These are phyloP conservation scores for Trichoderma afroharzianum DNA, from an alignment of 2,329 filamentous ascomycete species.

Conservation along the genomic window DNA sequence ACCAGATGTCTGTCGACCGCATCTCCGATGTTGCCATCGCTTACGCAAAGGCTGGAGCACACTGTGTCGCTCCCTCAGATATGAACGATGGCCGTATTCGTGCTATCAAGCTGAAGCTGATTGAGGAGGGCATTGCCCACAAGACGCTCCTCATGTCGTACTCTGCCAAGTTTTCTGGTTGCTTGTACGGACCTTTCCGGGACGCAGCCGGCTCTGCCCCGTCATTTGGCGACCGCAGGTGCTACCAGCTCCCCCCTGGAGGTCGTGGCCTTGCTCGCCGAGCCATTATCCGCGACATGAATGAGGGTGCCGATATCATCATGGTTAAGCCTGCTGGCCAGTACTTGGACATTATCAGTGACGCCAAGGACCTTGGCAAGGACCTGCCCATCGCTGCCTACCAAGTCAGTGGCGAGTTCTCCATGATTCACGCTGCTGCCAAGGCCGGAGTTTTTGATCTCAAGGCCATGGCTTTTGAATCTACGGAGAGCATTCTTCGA, in stretches of 20 bases:
- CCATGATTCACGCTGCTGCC: slow-evolving; percentile 94
- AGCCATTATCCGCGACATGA: slow-evolving; percentile 85
- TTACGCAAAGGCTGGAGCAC: slow-evolving; percentile 91
- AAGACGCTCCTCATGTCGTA: slow-evolving; percentile 94
- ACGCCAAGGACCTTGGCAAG: slow-evolving; percentile 89
- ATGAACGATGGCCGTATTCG: slow-evolving; percentile 99
- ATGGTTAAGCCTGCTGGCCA: slow-evolving; percentile 98
- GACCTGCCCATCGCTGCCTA: slow-evolving; percentile 94
- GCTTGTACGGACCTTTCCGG: slow-evolving; percentile 93
- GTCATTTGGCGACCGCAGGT: slow-evolving; percentile 89
- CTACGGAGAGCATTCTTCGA: slow-evolving; percentile 86
- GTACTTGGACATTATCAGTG: slow-evolving; percentile 95
- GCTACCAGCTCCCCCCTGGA: slow-evolving; percentile 93
- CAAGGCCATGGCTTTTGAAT: slow-evolving; percentile 91
- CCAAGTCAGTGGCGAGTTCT: slow-evolving; percentile 94
- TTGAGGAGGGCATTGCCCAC: slow-evolving; percentile 90
- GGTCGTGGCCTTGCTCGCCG: slow-evolving; percentile 87
- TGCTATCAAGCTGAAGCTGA: slow-evolving; percentile 96
- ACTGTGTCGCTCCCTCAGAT: slow-evolving; percentile 94
- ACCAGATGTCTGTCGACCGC: slow-evolving; percentile 86
- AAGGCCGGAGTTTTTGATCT: slow-evolving; percentile 96
- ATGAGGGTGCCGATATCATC: slow-evolving; percentile 93
- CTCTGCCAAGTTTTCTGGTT: slow-evolving; percentile 95
- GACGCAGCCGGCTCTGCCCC: slow-evolving; percentile 90
- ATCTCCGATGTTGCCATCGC: slow-evolving; percentile 97